phyloP scores from a whole-genome alignment of 2,329 filamentous ascomycete genomes.

The Aspergillus novoparasiticus region DNA sequence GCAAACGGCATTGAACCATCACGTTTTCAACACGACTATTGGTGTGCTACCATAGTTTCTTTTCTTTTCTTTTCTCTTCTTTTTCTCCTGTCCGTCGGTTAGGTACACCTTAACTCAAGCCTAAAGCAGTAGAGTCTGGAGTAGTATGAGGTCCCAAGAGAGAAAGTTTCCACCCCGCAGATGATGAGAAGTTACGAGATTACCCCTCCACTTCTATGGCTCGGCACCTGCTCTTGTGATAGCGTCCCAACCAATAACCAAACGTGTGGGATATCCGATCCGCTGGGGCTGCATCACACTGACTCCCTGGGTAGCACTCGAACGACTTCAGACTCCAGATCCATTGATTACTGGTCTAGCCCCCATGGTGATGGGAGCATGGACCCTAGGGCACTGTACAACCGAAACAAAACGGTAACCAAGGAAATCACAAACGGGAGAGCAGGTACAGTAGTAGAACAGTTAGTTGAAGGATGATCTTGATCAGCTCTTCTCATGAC shows the following conservation, averaged over 20 bases:
- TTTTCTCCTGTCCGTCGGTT: not conserved
- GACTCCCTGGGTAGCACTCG: not conserved
- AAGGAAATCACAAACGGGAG: not conserved
- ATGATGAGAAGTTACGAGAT: conserved; percentile 5
- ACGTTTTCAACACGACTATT: not conserved
- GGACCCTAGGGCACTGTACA: not conserved
- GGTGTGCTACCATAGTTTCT: not conserved
- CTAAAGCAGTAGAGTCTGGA: not conserved
- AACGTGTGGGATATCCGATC: not conserved
- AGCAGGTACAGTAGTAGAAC: not conserved
- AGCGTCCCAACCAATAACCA: conserved; percentile 1
- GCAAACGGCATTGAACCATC: conserved; percentile 3
- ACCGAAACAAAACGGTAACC: not conserved
- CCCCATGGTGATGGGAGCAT: not conserved
- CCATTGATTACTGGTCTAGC: not conserved
- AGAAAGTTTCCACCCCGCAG: conserved; percentile 14
- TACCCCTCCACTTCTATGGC: conserved; percentile 15
- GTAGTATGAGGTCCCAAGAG: not conserved
- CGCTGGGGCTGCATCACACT: not conserved
- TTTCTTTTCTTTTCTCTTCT: not conserved
- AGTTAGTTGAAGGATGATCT: not conserved
- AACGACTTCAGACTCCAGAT: not conserved
- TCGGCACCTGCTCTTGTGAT: conserved; percentile 20
- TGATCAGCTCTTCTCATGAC: not conserved
- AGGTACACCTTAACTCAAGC: not conserved